Conservation (phyloP, 2,329 filamentous ascomycete species). For the Fusarium veterinarium region DNA sequence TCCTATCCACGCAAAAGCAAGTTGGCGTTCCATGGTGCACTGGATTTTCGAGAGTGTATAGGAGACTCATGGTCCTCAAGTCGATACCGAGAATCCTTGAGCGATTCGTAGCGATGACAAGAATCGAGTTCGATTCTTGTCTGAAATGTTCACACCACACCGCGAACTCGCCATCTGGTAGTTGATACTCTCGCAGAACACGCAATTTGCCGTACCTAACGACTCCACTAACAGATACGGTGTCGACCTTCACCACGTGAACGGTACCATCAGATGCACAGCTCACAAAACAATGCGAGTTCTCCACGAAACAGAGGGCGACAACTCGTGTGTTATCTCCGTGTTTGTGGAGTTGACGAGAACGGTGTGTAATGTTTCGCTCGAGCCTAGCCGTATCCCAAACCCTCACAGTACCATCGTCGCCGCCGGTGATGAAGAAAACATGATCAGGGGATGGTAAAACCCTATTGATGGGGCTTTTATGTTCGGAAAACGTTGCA, state of each 20-base stretch:
- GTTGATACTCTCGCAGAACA: constrained; percentile 81
- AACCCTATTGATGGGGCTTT: constrained; percentile 82
- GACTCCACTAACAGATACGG: constrained; percentile 58
- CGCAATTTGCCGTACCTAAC: constrained; percentile 83
- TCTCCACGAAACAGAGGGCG: constrained; percentile 89
- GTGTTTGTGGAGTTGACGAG: constrained; percentile 86
- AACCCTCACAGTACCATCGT: constrained; percentile 89
- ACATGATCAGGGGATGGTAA: constrained; percentile 87
- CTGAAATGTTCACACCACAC: constrained; percentile 95
- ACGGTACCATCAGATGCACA: constrained; percentile 91
- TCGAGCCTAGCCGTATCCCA: constrained; percentile 94
- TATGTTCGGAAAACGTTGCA: constrained; percentile 90
- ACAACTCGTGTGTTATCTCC: constrained; percentile 77
- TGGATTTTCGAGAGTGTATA: constrained; percentile 86
- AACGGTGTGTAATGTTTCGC: constrained; percentile 88
- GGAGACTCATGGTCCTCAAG: constrained; percentile 82
- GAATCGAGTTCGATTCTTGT: constrained; percentile 80
- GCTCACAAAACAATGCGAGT: constrained; percentile 92
- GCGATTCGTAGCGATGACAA: constrained; percentile 87
- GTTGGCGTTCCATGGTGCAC: constrained; percentile 92
- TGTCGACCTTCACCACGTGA: constrained; percentile 85
- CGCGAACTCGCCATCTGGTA: constrained; percentile 79
- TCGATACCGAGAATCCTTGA: constrained; percentile 88
- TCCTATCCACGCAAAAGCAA: constrained; percentile 88
- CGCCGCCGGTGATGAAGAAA: constrained; percentile 94